Evolutionary conservation across 108 stramenopile species (phyloP), one percentile per base, ranked within the genome.

Genomic region (Cafeteria roenbergensis): DNA sequence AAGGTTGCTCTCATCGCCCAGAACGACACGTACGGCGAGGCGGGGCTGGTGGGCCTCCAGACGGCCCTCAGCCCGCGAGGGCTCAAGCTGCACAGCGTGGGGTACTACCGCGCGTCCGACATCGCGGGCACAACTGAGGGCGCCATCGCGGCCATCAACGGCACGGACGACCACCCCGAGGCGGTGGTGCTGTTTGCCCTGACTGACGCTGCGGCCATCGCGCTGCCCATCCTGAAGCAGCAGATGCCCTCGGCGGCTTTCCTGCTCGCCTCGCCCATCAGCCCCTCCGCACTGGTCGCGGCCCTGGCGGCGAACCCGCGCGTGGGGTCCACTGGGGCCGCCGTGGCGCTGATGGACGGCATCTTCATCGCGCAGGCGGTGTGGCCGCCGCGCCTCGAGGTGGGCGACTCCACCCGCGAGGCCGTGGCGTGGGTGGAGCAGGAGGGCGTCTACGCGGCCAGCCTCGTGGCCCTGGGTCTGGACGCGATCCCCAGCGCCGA

Each of bases 351-450:
- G n/a, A n/a, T n/a, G n/a, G n/a, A n/a, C n/a, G n/a, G n/a, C n/a
- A 48, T 48, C 42, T 12, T 17, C 42, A 48, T 48, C 42, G 17
- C 42, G 6, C 42, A 48, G 42, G 42, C 17, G 12, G 42, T 48
- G 42, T 17, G 12, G 12, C 12, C 6, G 42, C 42, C 42, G 12
- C 12, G 12, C 42, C 42, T 17, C 12, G 12, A 48, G 42, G 42
- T 17, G 12, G 42, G 17, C 42, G 42, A 17, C 42, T 48, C 42
- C 42, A 6, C 17, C 42, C 42, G 17, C 12, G n/a, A n/a, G n/a
- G n/a, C n/a, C n/a, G n/a, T n/a, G n/a, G n/a, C n/a, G n/a, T 48
- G 42, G 42, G 42, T 48, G 42, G 42, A 48, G 42, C 42, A 48
- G 17, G 42, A 48, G 42, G 42, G 42, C 42, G 6, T 12, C 42